Conservation (phyloP, 495 filamentous ascomycete species). For the Aspergillus nidulans region DNA sequence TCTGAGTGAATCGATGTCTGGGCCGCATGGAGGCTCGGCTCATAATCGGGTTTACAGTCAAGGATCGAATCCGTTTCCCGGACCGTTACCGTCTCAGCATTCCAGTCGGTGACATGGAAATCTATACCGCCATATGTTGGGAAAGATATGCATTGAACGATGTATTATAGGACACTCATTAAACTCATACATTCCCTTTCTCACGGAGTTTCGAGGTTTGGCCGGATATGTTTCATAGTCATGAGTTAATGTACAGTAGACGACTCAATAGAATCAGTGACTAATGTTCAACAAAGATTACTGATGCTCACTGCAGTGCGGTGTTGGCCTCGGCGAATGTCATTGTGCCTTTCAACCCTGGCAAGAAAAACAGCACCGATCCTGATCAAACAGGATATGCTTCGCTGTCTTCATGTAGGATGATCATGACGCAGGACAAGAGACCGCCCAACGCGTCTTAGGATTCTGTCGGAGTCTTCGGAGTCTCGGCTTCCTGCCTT, state of each 20-base stretch:
- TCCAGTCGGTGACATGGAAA: conserved; percentile 25
- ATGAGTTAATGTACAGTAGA: conserved; percentile 23
- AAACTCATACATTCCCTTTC: background rate
- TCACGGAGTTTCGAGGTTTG: background rate
- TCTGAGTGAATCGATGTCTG: conserved; percentile 20
- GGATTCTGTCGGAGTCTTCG: background rate
- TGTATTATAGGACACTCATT: conserved; percentile 13
- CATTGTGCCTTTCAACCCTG: too few relatives aligned
- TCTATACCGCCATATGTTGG: conserved; percentile 7
- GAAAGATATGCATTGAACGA: background rate
- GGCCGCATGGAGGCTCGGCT: conserved; percentile 1
- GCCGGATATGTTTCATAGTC: conserved; percentile 1
- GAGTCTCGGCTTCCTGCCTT: conserved; percentile 4
- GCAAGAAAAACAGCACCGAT: too few relatives aligned
- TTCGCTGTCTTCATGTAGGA: background rate
- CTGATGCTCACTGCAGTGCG: background rate
- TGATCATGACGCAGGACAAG: conserved; percentile 7
- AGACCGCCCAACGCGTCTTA: background rate
- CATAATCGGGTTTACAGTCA: conserved; percentile 46
- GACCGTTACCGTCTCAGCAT: conserved; percentile 27
- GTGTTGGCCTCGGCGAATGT: too few relatives aligned
- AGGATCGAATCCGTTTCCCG: conserved; percentile 29
- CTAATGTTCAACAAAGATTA: background rate
- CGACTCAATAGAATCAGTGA: conserved; percentile 13
- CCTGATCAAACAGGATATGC: background rate